Percentiles rank a stretch among this genome's conserved stretches.
Evolutionary conservation across 2,329 filamentous ascomycete genomes (phyloP).

Genomic region (Nakataea oryzae): DNA sequence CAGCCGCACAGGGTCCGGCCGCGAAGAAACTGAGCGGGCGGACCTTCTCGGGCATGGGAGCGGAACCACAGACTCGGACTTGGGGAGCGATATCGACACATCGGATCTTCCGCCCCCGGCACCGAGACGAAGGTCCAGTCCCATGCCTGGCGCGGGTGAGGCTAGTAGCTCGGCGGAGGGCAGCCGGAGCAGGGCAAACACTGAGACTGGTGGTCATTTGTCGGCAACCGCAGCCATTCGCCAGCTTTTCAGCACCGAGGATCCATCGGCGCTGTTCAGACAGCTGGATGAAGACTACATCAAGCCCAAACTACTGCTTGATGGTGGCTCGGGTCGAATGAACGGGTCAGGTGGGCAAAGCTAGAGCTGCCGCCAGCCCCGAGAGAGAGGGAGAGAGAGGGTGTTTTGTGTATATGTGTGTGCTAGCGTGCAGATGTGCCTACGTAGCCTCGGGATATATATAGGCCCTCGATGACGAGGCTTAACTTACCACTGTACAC

Average conservation of each 20-base stretch:
- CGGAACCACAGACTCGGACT: conserved; percentile 44
- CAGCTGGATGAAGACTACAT: conserved; percentile 70
- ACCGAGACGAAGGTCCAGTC: conserved; percentile 27
- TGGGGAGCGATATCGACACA: conserved; percentile 54
- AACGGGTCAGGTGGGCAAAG: conserved; percentile 4
- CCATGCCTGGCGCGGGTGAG: conserved; percentile 17
- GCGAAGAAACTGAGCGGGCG: conserved; percentile 41
- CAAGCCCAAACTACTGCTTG: conserved; percentile 15
- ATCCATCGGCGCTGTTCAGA: conserved; percentile 81
- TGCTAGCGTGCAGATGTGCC: background rate
- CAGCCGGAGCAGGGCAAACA: conserved; percentile 16
- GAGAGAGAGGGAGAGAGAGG: no score
- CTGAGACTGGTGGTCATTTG: conserved; percentile 28
- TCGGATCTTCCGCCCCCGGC: conserved; percentile 57
- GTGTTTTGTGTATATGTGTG: background rate
- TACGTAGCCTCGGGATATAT: background rate
- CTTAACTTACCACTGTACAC: background rate
- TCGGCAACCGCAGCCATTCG: conserved; percentile 68
- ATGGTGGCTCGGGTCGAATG: conserved; percentile 12
- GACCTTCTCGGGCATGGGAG: conserved; percentile 40
- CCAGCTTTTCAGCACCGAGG: conserved; percentile 73
- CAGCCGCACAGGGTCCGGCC: conserved; percentile 39
- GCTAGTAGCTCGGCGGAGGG: conserved; percentile 6
- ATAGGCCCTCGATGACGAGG: background rate
- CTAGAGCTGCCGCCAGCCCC: background rate